phyloP scores from a whole-genome alignment of 2,329 filamentous ascomycete genomes.

The Coleophoma eucalyptorum region DNA sequence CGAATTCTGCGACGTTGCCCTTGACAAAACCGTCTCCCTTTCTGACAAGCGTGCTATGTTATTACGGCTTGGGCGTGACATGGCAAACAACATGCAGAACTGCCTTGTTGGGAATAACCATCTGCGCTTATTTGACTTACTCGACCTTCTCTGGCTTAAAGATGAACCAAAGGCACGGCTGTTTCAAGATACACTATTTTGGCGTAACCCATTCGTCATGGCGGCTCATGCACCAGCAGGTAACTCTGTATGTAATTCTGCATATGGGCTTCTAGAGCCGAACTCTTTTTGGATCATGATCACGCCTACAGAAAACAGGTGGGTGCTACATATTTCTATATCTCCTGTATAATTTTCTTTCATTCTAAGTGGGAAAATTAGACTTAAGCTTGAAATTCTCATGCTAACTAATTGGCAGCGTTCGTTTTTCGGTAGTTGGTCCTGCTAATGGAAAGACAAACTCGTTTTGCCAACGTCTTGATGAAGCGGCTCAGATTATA shows the following conservation, averaged over 20 bases:
- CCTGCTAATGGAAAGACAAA: too few relatives aligned
- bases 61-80: not conserved
- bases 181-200: not conserved
- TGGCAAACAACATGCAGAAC: not conserved
- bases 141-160: not conserved
- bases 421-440: not conserved
- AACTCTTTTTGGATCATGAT: not conserved
- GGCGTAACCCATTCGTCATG: too few relatives aligned
- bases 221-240: too few relatives aligned
- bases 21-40: constrained; percentile 9
- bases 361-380: not conserved
- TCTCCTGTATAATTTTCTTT: not conserved
- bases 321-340: not conserved
- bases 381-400: too few relatives aligned
- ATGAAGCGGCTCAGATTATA: too few relatives aligned
- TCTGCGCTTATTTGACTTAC: not conserved
- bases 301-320: not conserved
- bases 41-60: not conserved
- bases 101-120: not conserved
- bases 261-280: not conserved
- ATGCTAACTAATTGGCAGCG: not conserved
- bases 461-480: too few relatives aligned
- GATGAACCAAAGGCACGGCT: not conserved
- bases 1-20: constrained; percentile 12
- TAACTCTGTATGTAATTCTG: too few relatives aligned